phyloP scores from a whole-genome alignment of 2,329 filamentous ascomycete genomes.

The Colletotrichum kahawae region DNA sequence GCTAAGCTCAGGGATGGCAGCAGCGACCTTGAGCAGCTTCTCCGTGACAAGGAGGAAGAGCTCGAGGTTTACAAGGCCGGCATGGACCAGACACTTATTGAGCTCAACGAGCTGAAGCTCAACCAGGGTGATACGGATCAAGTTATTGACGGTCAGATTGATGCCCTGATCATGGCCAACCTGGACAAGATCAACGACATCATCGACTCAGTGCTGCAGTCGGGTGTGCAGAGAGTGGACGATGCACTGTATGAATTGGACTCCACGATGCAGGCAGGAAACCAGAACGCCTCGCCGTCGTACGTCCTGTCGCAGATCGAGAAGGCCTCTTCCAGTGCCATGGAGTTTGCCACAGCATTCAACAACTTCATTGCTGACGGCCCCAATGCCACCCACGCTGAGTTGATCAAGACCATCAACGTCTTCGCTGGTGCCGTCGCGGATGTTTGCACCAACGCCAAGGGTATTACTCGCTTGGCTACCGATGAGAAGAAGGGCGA shows the following conservation, averaged over 20 bases:
- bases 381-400: conserved; percentile 85
- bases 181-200: conserved; percentile 96
- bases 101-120: conserved; percentile 86
- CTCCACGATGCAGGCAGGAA: conserved; percentile 97
- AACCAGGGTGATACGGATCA: conserved; percentile 78
- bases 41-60: conserved; percentile 96
- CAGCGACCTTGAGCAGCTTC: conserved; percentile 82
- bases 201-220: conserved; percentile 94
- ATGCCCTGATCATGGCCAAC: conserved; percentile 84
- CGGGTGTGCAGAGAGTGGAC: conserved; percentile 91
- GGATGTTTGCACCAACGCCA: conserved; percentile 95
- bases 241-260: conserved; percentile 97
- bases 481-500: conserved; percentile 96
- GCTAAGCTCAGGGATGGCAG: conserved; percentile 79
- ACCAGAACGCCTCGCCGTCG: conserved; percentile 94
- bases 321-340: conserved; percentile 91
- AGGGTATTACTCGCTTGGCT: conserved; percentile 90
- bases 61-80: conserved; percentile 97
- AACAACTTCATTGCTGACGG: conserved; percentile 99
- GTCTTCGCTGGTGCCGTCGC: conserved; percentile 89
- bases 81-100: conserved; percentile 94
- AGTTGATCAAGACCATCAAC: conserved; percentile 92
- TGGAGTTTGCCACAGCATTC: conserved; percentile 97
- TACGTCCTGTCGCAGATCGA: conserved; percentile 97
- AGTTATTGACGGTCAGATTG: conserved; percentile 87